Evolutionary conservation across 306 rosid species (phyloP), one percentile per base, ranked within the genome.

Genomic region (Quercus rubra): DNA sequence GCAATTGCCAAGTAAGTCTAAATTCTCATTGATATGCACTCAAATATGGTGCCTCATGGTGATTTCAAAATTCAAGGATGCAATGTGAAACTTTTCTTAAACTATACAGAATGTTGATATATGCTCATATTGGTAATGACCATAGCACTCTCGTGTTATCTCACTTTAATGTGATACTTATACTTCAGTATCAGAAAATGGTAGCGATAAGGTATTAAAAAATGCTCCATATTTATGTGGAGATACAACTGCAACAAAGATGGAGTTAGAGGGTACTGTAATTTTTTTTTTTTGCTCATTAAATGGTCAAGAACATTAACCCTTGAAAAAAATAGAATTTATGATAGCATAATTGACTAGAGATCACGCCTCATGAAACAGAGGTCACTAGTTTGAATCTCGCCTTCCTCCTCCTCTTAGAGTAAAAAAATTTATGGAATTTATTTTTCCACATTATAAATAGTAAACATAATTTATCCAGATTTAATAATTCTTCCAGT

Each of bases 1-100:
- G 98, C 86, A 63, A 96, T 96, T 74, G 86, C 80, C 86, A 88
- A 86, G 99, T 96, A 93, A 88, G 98, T 83, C 62, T 71, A 18
- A 18, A 51, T 80, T 5, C 61, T 75, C n/a, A 71, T 67, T 81
- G 18, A 59, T 56, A 43, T 57, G 18, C 56, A 73, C 28, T 54
- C 31, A 55, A 79, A 67, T 74, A 27, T 5, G 63, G 86, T 88
- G 51, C 71, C 64, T 67, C 76, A 14, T 77, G 27, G 74, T 71
- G 67, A 70, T 83, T 62, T 81, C 43, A 71, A 49, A 77, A 46
- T 21, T 66, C 68, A 71, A 71, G 73, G 72, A 57, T 66, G 30
- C 10, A 77, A 71, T 69, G 33, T 62, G 64, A 74, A 83, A 76
- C 72, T 68, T 74, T 70, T 79, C 51, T 70, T 17, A 49, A 49